Evolutionary conservation across 495 filamentous ascomycete species (phyloP).

Genomic region (Penicillium steckii): DNA sequence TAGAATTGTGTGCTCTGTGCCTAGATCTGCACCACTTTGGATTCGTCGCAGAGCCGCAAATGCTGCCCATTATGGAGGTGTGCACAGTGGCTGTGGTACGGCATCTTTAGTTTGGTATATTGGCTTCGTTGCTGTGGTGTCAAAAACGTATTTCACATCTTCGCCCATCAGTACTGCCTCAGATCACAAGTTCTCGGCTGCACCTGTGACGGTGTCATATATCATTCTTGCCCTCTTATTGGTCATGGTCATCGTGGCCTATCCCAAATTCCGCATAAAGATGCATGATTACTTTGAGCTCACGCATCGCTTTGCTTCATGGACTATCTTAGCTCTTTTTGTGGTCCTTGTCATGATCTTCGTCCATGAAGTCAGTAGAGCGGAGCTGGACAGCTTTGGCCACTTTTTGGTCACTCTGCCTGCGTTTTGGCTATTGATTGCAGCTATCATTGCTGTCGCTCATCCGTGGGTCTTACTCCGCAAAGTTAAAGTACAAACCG

Average conservation of each 20-base stretch:
- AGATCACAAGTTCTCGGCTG: slow-evolving; percentile 12
- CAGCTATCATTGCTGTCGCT: slow-evolving; percentile 57
- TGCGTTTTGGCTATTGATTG: slow-evolving; percentile 66
- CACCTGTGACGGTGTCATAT: slow-evolving; percentile 17
- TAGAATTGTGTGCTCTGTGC: slow-evolving; percentile 50
- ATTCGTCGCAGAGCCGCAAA: slow-evolving; percentile 60
- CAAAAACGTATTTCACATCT: slow-evolving; percentile 30
- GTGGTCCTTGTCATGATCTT: slow-evolving; percentile 44
- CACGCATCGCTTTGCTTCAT: slow-evolving; percentile 66
- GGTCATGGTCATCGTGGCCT: slow-evolving; percentile 33
- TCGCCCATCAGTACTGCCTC: slow-evolving; percentile 16
- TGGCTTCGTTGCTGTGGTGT: slow-evolving; percentile 41
- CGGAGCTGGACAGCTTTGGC: slow-evolving; percentile 16
- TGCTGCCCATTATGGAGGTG: slow-evolving; percentile 69
- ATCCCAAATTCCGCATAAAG: slow-evolving; percentile 51
- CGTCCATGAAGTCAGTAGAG: slow-evolving; percentile 24
- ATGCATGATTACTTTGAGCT: slow-evolving; percentile 67
- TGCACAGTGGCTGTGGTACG: slow-evolving; percentile 63
- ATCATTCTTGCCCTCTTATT: slow-evolving; percentile 27
- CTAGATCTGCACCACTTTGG: slow-evolving; percentile 54
- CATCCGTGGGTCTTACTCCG: slow-evolving; percentile 70
- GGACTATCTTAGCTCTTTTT: slow-evolving; percentile 60
- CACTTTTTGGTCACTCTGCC: slow-evolving; percentile 50
- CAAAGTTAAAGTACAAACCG: slow-evolving; percentile 54
- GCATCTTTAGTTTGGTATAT: slow-evolving; percentile 66